Evolutionary conservation across 768 basidiomycete species (phyloP).

Genomic region (Dentipellis sp.): DNA sequence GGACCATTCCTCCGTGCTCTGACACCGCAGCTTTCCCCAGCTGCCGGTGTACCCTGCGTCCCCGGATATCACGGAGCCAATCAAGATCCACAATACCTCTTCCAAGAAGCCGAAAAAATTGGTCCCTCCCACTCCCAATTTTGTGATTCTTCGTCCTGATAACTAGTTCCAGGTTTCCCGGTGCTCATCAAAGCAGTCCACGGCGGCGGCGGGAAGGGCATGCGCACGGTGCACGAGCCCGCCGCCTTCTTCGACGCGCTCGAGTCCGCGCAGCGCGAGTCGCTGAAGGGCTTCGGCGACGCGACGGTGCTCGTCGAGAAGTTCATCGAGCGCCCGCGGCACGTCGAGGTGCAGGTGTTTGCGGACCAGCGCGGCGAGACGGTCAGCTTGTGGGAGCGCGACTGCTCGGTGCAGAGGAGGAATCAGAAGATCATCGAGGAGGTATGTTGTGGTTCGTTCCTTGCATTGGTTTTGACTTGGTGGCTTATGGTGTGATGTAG

Average conservation of each 20-base stretch:
- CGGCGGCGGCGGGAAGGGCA: constrained; percentile 93
- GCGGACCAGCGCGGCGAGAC: constrained; percentile 73
- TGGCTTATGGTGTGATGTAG: constrained; percentile 24
- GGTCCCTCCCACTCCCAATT: constrained; percentile 28
- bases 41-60: constrained; percentile 86
- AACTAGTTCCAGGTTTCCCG: constrained; percentile 53
- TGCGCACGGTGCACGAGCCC: constrained; percentile 70
- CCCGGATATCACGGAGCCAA: constrained; percentile 88
- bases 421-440: constrained; percentile 97
- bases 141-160: not conserved
- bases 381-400: constrained; percentile 94
- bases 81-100: constrained; percentile 67
- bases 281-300: constrained; percentile 80
- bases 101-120: constrained; percentile 59
- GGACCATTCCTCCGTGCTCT: not conserved
- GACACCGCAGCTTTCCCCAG: constrained; percentile 24
- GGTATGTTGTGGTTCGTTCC: constrained; percentile 26
- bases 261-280: constrained; percentile 83
- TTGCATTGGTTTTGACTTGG: not conserved
- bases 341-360: constrained; percentile 94
- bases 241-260: constrained; percentile 73
- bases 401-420: constrained; percentile 84
- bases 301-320: constrained; percentile 83
- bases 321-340: constrained; percentile 78
- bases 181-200: constrained; percentile 95